phyloP scores from a whole-genome alignment of 768 basidiomycete species.

The Crepidotus variabilis region DNA sequence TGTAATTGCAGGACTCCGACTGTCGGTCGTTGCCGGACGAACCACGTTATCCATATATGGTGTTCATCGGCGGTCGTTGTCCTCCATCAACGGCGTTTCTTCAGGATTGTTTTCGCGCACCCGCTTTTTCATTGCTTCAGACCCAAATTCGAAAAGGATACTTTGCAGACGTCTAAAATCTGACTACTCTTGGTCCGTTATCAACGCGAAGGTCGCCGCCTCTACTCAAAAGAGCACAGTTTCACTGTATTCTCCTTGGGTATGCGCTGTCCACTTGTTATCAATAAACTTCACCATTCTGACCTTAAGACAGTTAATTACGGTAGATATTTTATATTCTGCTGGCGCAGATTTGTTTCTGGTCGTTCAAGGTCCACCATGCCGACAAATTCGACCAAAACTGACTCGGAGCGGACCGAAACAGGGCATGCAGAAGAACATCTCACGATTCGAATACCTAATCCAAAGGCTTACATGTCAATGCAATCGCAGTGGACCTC shows the following conservation, averaged over 20 bases:
- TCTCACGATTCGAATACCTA: slow-evolving; percentile 64
- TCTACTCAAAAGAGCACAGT: background rate
- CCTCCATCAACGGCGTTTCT: slow-evolving; percentile 1
- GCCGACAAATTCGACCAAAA: slow-evolving; percentile 25
- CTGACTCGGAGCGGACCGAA: slow-evolving; percentile 33
- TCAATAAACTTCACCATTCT: background rate
- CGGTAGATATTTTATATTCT: too few species aligned
- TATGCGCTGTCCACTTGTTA: background rate
- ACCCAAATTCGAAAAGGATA: background rate
- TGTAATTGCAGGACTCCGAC: background rate
- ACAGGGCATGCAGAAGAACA: slow-evolving; percentile 46
- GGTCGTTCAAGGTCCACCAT: slow-evolving; percentile 9
- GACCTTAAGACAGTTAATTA: too few species aligned
- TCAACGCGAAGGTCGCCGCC: background rate
- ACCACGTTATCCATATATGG: slow-evolving; percentile 37
- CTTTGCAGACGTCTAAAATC: background rate
- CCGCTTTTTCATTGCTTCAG: background rate
- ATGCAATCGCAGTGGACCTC: slow-evolving; percentile 75
- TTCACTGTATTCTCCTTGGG: background rate
- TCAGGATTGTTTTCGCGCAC: background rate
- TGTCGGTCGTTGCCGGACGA: slow-evolving; percentile 14
- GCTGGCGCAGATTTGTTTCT: too few species aligned
- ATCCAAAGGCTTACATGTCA: slow-evolving; percentile 63
- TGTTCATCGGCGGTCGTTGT: slow-evolving; percentile 2
- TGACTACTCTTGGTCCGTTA: background rate